Evolutionary conservation across 225 moss, liverwort and hornwort species (phyloP), one percentile per base, ranked within the genome.

Genomic region (Pseudoscleropodium purum): DNA sequence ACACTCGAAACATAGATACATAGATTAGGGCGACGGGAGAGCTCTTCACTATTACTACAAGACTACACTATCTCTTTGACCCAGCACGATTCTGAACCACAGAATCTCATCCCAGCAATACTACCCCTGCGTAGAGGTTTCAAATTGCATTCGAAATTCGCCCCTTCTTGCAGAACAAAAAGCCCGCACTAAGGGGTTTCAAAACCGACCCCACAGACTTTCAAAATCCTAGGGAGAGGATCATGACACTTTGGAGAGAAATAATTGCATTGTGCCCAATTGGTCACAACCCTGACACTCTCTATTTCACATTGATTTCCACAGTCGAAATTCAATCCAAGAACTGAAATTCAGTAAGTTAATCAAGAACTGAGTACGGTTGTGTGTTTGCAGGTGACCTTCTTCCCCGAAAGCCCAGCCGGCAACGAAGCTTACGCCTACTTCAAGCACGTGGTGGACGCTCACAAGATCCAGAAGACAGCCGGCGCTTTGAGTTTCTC

Each of bases 381-480:
- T 30, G 21, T 7, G 62, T 83, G 60, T 63, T 23, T 72, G 90
- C 92, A 99, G 92, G 98, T 96, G 79, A 99, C 98, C 1, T 99
- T 88, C 87, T 99, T 99, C 86, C 96, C 96, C 1, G 65, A 96
- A 31, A 97, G 93, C 5, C 16, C 85, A 16, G 94, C 90, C 17
- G 98, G 98, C 11, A 82, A 96, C 37, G 69, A 86, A 45, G 45
- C 92, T 3, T 96, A 92, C 83, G 83, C 87, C 10, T 99, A 97
- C 91, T 99, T 99, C 95, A 96, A 97, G 90, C 92, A 94, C 65
- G 98, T 97, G 31, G 97, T 97, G n/a, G 95, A 96, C 59, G 92
- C 92, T 30, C 98, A 99, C 92, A 96, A 91, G 91, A 99, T 99
- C 29, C 89, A 97, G n/a, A 84, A 88, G 34, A 99, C 98, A 2